Conservation (phyloP, 2,329 filamentous ascomycete genomes). For the Claviceps quebecensis region DNA sequence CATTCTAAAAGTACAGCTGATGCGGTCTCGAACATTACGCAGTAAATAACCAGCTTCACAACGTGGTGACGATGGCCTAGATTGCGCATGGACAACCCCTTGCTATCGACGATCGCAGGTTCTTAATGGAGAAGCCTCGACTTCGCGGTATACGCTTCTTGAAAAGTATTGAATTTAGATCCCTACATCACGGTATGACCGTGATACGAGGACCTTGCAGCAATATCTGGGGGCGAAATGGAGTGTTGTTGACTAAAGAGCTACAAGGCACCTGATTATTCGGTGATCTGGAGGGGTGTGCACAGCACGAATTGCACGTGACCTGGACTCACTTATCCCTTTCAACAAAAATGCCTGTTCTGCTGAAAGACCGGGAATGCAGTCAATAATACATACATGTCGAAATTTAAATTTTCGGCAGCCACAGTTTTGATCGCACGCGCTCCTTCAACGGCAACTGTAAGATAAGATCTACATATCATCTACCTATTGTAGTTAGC, state of each 20-base stretch:
- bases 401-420: slow-evolving; percentile 7
- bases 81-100: slow-evolving; percentile 30
- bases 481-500: too few species aligned
- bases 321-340: too few species aligned
- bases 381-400: too few species aligned
- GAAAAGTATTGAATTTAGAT: slow-evolving; percentile 6
- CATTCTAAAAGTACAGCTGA: slow-evolving; percentile 32
- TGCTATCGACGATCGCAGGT: slow-evolving; percentile 31
- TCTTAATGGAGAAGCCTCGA: slow-evolving; percentile 24
- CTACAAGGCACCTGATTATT: too few species aligned
- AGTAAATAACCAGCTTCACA: slow-evolving; percentile 31
- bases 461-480: background rate
- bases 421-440: slow-evolving; percentile 17
- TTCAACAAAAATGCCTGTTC: too few species aligned
- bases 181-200: too few species aligned
- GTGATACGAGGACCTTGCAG: too few species aligned
- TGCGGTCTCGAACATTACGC: slow-evolving; percentile 28
- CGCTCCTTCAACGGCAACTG: slow-evolving; percentile 4
- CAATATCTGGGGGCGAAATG: too few species aligned
- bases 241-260: too few species aligned
- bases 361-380: too few species aligned
- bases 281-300: too few species aligned
- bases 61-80: slow-evolving; percentile 34
- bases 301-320: too few species aligned
- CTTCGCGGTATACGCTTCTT: slow-evolving; percentile 27